Conservation (phyloP, 140 eudicot species). For the Flaveria floridana region DNA sequence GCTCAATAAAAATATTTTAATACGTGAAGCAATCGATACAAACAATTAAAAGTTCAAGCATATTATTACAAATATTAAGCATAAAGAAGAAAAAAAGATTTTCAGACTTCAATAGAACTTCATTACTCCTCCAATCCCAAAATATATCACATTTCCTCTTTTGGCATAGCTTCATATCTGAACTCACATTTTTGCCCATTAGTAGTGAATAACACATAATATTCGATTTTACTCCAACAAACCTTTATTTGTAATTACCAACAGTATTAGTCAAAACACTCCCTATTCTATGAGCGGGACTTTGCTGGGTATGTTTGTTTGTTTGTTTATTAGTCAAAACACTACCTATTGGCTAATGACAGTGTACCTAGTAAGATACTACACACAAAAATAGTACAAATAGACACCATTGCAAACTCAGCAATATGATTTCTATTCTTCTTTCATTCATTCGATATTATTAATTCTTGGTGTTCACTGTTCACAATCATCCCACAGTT, state of each 20-base stretch:
- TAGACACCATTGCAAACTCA: neutral
- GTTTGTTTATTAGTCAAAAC: neutral
- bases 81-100: neutral
- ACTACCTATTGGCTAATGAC: neutral
- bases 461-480: neutral
- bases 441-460: neutral
- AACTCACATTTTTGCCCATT: neutral
- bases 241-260: conserved; percentile 10
- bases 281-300: neutral
- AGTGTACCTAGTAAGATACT: neutral
- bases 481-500: neutral
- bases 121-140: neutral
- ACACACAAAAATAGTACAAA: neutral
- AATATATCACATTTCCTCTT: neutral
- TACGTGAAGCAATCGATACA: neutral
- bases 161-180: conserved; percentile 7
- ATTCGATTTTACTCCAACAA: conserved; percentile 3
- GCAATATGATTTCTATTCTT: neutral
- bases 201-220: neutral
- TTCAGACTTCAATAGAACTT: neutral
- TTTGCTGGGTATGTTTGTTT: too few relatives aligned
- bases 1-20: neutral
- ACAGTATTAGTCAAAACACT: neutral
- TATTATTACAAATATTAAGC: conserved; percentile 12
- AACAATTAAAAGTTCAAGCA: neutral